Base-by-base conservation (phyloP, 805 yeast genomes). In the Candida peoriensis region DNA sequence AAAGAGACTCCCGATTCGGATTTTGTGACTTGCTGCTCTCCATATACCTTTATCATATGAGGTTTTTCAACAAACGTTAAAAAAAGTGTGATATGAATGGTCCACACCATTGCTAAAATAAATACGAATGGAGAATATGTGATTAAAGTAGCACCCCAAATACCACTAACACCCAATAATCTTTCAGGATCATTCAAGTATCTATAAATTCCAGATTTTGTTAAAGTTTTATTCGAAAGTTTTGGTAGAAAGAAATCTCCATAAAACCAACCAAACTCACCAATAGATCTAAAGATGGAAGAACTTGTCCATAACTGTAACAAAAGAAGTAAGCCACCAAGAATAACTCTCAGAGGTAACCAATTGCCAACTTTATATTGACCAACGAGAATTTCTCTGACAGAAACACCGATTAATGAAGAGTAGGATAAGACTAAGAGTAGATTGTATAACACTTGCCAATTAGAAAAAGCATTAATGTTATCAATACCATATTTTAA, bases 201-300 rank as follows among this genome's bases (percentile, higher is more conserved):
- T 45, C 90, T 73, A 54, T 84, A 84, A 25, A 84, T 83, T 32
- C 95, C 95, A 22, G 84, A 81, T 43, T 80, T 80, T 0, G 89
- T 77, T 46, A 84, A 64, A 7, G 72, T 59, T 37, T 64, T 66
- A 17, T 64, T 64, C 15, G 68, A 60, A 14, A 71, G 63, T 34
- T 68, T 72, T 24, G 82, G 76, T 38, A 81, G 61, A 58, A 83
- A 84, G 58, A 84, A 84, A 56, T 84, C 95, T 38, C 95, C 94
- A 55, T 80, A 84, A 50, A 83, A 84, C 93, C 93, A 84, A n/a
- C 94, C 93, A 57, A 79, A 82, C 41, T 81, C 81, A 2, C 90
- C 90, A 44, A 84, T 76, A 32, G 83, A 76, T 28, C 74, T 74
- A 43, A 77, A 69, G 24, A 83, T 81, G 20, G 86, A 81, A 17